phyloP scores from a whole-genome alignment of 73 alveolate genomes.

The Uronychia setigera region DNA sequence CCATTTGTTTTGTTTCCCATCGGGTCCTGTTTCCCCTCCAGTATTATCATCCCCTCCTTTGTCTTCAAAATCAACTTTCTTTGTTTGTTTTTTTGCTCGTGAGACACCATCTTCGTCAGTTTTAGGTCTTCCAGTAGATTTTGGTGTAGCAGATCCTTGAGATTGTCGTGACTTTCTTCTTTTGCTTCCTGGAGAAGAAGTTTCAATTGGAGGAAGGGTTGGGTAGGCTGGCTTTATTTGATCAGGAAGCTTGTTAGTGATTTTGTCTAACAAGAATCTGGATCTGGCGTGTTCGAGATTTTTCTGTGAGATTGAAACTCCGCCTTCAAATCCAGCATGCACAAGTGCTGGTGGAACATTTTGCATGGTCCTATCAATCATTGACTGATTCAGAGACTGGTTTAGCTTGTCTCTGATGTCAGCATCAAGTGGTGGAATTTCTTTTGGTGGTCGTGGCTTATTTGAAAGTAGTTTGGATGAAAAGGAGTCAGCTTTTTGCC shows the following conservation, averaged over 20 bases:
- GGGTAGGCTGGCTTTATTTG: background rate
- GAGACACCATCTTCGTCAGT: background rate
- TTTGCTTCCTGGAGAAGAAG: background rate
- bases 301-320: slow-evolving; percentile 35
- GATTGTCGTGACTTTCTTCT: background rate
- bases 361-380: slow-evolving; percentile 15
- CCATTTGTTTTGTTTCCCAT: slow-evolving; percentile 31
- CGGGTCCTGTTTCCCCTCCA: background rate
- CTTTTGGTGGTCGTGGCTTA: slow-evolving; percentile 25
- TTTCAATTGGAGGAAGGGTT: background rate
- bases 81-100: slow-evolving; percentile 16
- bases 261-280: slow-evolving; percentile 30
- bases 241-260: slow-evolving; percentile 28
- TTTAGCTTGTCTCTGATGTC: slow-evolving; percentile 25
- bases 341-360: slow-evolving; percentile 54
- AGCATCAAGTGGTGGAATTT: slow-evolving; percentile 41
- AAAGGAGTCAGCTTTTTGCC: slow-evolving; percentile 24
- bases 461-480: slow-evolving; percentile 35
- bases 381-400: slow-evolving; percentile 31
- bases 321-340: slow-evolving; percentile 58
- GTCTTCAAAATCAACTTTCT: slow-evolving; percentile 25
- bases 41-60: background rate
- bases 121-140: background rate
- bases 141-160: background rate
- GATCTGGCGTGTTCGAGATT: slow-evolving; percentile 51